These are phyloP conservation scores for Neonothopanus nambi DNA, from an alignment of 1,284 basidiomycete genomes.

Conservation along the genomic window DNA sequence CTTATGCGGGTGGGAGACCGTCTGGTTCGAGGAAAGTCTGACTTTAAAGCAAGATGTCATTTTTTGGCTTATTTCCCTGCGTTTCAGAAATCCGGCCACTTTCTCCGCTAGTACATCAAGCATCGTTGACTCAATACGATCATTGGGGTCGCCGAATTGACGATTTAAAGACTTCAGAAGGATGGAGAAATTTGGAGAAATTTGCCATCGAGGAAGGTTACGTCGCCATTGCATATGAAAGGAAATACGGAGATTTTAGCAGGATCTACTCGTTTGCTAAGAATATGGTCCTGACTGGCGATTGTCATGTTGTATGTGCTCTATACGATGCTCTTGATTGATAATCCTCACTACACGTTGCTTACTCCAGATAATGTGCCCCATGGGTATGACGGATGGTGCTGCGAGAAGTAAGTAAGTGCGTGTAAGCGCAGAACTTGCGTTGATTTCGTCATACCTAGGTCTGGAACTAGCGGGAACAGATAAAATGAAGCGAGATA, in stretches of 20 bases:
- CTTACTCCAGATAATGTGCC: slow-evolving; percentile 57
- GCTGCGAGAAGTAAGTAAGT: slow-evolving; percentile 44
- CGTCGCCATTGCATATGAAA: slow-evolving; percentile 62
- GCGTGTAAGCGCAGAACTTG: too few species aligned
- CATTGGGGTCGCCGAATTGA: slow-evolving; percentile 71
- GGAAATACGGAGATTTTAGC: slow-evolving; percentile 56
- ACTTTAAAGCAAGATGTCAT: too few species aligned
- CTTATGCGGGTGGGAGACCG: too few species aligned
- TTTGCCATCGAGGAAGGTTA: slow-evolving; percentile 70
- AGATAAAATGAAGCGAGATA: too few species aligned
- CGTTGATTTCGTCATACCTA: too few species aligned
- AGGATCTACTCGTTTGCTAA: slow-evolving; percentile 65
- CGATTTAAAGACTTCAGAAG: slow-evolving; percentile 63
- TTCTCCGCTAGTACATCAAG: slow-evolving; percentile 31
- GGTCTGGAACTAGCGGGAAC: too few species aligned
- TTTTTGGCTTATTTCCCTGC: too few species aligned
- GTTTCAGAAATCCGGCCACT: too few species aligned
- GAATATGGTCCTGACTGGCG: slow-evolving; percentile 55
- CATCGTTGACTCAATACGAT: slow-evolving; percentile 61
- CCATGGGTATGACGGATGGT: slow-evolving; percentile 79
- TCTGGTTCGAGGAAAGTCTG: too few species aligned
- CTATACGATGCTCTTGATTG: background rate
- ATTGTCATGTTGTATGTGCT: slow-evolving; percentile 55
- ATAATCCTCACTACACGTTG: slow-evolving; percentile 2
- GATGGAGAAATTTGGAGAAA: slow-evolving; percentile 70